A percentile compares a stretch with the other conserved stretches of the same genome.
Evolutionary conservation across 768 basidiomycete genomes (phyloP).

Genomic region (Tricholoma bakamatsutake): DNA sequence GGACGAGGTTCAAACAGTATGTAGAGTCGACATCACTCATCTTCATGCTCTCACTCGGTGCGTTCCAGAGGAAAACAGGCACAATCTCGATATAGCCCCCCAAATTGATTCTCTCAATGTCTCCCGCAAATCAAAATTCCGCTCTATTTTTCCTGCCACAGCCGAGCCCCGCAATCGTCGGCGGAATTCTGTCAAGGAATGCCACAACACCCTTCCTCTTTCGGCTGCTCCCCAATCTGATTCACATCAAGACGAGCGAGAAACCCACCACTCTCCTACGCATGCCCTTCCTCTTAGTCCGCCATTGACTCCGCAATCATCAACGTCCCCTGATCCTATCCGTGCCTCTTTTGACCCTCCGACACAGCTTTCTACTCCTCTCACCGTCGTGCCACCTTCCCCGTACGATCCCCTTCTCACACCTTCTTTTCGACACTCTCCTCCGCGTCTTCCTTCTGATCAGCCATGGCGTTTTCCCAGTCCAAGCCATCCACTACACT

Average conservation of each 20-base stretch:
- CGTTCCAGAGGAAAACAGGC: constrained; percentile 53
- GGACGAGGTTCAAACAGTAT: constrained; percentile 61
- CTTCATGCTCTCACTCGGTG: constrained; percentile 1
- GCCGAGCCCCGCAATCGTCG: constrained; percentile 18
- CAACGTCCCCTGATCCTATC: constrained; percentile 24
- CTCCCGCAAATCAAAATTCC: constrained; percentile 41
- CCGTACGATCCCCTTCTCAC: constrained; percentile 74
- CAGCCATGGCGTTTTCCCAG: constrained; percentile 82
- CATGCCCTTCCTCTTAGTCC: constrained; percentile 26
- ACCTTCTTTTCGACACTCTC: constrained; percentile 74
- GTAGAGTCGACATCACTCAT: constrained; percentile 19
- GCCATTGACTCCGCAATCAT: constrained; percentile 30
- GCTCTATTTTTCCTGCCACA: constrained; percentile 26
- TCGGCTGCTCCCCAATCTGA: constrained; percentile 4
- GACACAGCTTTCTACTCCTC: constrained; percentile 25
- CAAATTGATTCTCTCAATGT: constrained; percentile 28
- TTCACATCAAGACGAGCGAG: constrained; percentile 11
- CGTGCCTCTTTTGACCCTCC: constrained; percentile 16
- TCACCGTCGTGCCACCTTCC: constrained; percentile 47
- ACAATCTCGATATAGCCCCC: constrained; percentile 34
- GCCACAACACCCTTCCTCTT: not conserved
- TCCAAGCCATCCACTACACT: constrained; percentile 73
- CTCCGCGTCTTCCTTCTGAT: constrained; percentile 66
- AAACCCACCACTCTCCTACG: constrained; percentile 11
- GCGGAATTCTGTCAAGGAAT: constrained; percentile 12